A percentile compares a stretch with the other conserved stretches of the same genome.
Conservation (phyloP, 495 filamentous ascomycete species). For the Aspergillus incahuasiensis region DNA sequence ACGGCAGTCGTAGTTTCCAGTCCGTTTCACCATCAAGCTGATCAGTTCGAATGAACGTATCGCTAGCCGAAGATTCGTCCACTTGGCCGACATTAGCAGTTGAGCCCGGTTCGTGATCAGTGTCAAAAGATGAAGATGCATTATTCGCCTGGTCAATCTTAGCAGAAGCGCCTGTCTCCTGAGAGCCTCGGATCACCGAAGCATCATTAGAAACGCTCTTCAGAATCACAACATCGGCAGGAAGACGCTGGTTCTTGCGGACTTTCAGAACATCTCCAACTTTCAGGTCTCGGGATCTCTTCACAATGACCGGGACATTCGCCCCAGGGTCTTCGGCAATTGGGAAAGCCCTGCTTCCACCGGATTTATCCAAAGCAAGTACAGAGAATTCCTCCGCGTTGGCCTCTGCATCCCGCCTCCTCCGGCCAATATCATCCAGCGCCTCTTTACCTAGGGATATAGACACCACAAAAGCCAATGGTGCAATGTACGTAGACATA, state of each 20-base stretch:
- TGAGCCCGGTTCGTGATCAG: conserved; percentile 6
- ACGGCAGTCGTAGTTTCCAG: conserved; percentile 92
- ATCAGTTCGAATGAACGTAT: conserved; percentile 96
- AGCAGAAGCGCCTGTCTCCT: conserved; percentile 15
- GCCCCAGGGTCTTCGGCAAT: conserved; percentile 1
- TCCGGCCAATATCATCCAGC: conserved; percentile 82
- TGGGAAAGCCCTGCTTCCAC: conserved; percentile 16
- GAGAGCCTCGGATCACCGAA: conserved; percentile 18
- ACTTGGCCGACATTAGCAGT: conserved; percentile 11
- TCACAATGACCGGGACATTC: conserved; percentile 54
- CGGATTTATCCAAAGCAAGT: conserved; percentile 54
- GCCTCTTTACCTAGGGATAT: conserved; percentile 97
- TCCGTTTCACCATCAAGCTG: conserved; percentile 98
- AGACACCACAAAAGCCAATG: conserved; percentile 82
- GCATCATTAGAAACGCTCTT: conserved; percentile 72
- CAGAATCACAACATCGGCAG: conserved; percentile 90
- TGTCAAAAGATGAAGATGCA: conserved; percentile 8
- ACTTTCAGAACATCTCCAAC: conserved; percentile 94
- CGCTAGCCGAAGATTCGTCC: conserved; percentile 49
- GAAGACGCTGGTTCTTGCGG: conserved; percentile 83
- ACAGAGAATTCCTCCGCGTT: conserved; percentile 90
- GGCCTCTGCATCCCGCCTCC: conserved; percentile 84
- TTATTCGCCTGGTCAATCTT: conserved; percentile 25
- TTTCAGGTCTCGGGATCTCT: conserved; percentile 82
- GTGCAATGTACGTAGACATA: conserved; percentile 89